A percentile compares a stretch with the other conserved stretches of the same genome.
Conservation (phyloP, 2,329 filamentous ascomycete species). For the Colletotrichum sp. region DNA sequence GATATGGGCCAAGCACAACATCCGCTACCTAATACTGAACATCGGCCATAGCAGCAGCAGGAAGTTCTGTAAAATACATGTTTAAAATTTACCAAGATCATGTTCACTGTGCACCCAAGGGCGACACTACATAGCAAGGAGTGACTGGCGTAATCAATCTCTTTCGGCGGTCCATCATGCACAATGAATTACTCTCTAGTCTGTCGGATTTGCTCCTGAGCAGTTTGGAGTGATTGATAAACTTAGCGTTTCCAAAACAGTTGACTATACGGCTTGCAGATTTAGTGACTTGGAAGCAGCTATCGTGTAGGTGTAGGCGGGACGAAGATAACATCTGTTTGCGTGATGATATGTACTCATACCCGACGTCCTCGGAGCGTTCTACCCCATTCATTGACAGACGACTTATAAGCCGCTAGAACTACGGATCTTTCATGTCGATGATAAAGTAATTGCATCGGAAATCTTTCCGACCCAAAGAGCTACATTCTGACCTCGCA, state of each 20-base stretch:
- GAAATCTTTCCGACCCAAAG: neutral
- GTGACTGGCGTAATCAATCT: neutral
- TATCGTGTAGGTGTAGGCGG: neutral
- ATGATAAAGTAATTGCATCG: neutral
- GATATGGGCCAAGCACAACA: neutral
- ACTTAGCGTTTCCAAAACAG: rapidly evolving
- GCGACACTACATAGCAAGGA: neutral
- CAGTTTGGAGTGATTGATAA: neutral
- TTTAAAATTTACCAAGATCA: neutral
- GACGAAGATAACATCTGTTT: neutral
- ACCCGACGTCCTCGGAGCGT: neutral
- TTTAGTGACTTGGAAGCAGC: neutral
- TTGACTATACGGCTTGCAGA: neutral
- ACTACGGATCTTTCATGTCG: neutral
- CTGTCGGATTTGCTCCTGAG: neutral
- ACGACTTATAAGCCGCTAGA: neutral
- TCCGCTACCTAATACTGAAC: neutral
- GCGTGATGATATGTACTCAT: neutral
- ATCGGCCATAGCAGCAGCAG: neutral
- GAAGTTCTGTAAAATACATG: neutral
- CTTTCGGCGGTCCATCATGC: neutral
- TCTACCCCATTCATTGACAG: neutral
- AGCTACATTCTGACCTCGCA: neutral
- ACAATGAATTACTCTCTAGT: neutral
- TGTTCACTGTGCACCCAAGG: neutral